Base-by-base conservation (phyloP, 192 early-diverging fungal species). In the Gamsiella multidivaricata region DNA sequence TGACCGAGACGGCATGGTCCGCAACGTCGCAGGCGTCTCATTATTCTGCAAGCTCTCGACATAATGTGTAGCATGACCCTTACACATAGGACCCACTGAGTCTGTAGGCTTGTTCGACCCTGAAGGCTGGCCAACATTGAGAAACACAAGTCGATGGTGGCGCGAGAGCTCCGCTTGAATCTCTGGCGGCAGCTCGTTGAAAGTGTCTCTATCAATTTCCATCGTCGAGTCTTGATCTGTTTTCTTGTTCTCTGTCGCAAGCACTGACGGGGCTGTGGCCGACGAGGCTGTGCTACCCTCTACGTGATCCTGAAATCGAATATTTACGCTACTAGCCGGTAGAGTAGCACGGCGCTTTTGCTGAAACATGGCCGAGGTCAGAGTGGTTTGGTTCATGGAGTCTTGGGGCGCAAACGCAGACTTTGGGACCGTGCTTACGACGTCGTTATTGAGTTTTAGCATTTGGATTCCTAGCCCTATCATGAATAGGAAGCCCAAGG, bases 381-480 rank as follows among this genome's bases (percentile, higher is more conserved):
- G 37, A 1, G 69, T 70, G 0, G 69, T 80, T 32, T 70, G 69
- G 31, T 76, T 76, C 65, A 54, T 68, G 12, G 22, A 61, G 3
- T 76, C 72, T 2, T 17, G 32, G 25, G 51, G 2, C 3, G 29
- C 25, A 32, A 56, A 66, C 14, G 65, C 51, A 1, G 72, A 42
- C 41, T 56, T 63, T 31, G 65, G 42, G 4, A 64, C 54, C 3
- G 62, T 50, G 28, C 74, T 71, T 22, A 64, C 42, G 25, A 47
- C 51, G 9, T 72, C 62, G 10, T 68, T 68, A 20, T 67, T 80
- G n/a, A 89, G 70, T 45, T 85, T 86, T 28, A 82, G 67, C 28
- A 89, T 58, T 43, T 87, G 86, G 14, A 89, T 85, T 0, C 88
- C 88, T 10, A 89, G 17, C 1, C 84, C 88, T 83, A 32, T 5